A percentile compares a stretch with the other conserved stretches of the same genome.
phyloP scores from a whole-genome alignment of 1,139 yeast species.

The Debaryomyces coudertii region DNA sequence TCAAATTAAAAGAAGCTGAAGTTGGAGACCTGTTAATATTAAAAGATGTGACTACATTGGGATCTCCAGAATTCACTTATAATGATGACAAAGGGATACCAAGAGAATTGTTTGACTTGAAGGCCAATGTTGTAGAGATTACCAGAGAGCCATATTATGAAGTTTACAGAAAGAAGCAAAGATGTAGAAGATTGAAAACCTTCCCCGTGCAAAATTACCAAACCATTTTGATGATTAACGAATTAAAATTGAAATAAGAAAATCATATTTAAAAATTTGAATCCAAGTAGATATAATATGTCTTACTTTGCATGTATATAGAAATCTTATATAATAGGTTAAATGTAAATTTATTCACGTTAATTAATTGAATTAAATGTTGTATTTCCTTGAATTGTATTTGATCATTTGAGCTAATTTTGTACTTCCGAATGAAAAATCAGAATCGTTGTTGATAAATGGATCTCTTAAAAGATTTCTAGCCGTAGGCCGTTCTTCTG shows the following conservation, averaged over 20 bases:
- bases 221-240: slow-evolving; percentile 80
- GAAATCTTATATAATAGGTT: slow-evolving; percentile 3
- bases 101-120: slow-evolving; percentile 54
- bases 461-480: slow-evolving; percentile 61
- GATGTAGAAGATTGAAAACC: slow-evolving; percentile 84
- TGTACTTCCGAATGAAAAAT: slow-evolving; percentile 67
- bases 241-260: slow-evolving; percentile 52
- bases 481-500: slow-evolving; percentile 88
- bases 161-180: slow-evolving; percentile 64
- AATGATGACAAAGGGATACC: slow-evolving; percentile 41
- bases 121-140: slow-evolving; percentile 82
- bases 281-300: slow-evolving; percentile 1
- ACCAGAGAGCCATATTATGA: slow-evolving; percentile 78
- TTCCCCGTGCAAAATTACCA: slow-evolving; percentile 76
- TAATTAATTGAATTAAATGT: slow-evolving; percentile 7
- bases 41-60: slow-evolving; percentile 77
- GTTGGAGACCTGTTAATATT: slow-evolving; percentile 80
- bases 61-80: slow-evolving; percentile 79
- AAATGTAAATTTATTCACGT: slow-evolving; percentile 1
- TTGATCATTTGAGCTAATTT: slow-evolving; percentile 55
- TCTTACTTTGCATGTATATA: slow-evolving; percentile 13
- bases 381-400: slow-evolving; percentile 30
- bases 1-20: slow-evolving; percentile 68
- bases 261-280: slow-evolving; percentile 3
- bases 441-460: slow-evolving; percentile 53